A percentile compares a stretch with the other conserved stretches of the same genome.
phyloP scores from a whole-genome alignment of 495 filamentous ascomycete species.

The Aspergillus haitiensis region DNA sequence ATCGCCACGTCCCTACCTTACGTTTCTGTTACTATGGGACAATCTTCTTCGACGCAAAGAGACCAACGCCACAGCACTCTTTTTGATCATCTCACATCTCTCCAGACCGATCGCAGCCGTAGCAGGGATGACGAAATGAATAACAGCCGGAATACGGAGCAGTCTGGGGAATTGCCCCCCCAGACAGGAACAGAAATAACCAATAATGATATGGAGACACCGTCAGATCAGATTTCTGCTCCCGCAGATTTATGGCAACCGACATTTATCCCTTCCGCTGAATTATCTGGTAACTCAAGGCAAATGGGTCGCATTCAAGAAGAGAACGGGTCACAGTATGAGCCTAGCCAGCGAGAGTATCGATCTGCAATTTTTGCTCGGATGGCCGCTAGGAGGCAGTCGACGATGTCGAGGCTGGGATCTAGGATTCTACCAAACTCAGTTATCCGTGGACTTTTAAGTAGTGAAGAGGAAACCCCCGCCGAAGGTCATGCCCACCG shows the following conservation, averaged over 20 bases:
- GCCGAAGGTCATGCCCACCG: conserved; percentile 53
- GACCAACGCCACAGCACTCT: conserved; percentile 34
- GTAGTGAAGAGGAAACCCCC: conserved; percentile 49
- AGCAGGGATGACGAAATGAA: conserved; percentile 48
- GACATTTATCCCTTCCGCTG: conserved; percentile 18
- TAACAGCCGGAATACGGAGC: conserved; percentile 34
- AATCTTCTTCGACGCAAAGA: conserved; percentile 48
- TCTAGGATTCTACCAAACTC: conserved; percentile 53
- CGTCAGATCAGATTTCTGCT: conserved; percentile 18
- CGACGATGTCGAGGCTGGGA: conserved; percentile 52
- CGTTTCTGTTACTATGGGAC: conserved; percentile 49
- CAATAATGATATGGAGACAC: conserved; percentile 21
- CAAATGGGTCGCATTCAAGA: conserved; percentile 42
- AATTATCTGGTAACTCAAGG: conserved; percentile 16
- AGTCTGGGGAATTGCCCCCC: conserved; percentile 27
- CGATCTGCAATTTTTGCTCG: conserved; percentile 41
- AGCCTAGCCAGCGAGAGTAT: conserved; percentile 31
- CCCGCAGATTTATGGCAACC: conserved; percentile 29
- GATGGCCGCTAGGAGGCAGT: conserved; percentile 49
- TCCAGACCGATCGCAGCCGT: conserved; percentile 27
- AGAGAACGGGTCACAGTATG: conserved; percentile 31
- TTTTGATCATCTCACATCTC: conserved; percentile 25
- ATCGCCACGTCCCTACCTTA: conserved; percentile 19
- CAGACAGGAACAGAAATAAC: conserved; percentile 26
- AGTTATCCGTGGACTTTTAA: conserved; percentile 45